Evolutionary conservation across 805 yeast species (phyloP), one percentile per base, ranked within the genome.

Genomic region (Candida ortonii): DNA sequence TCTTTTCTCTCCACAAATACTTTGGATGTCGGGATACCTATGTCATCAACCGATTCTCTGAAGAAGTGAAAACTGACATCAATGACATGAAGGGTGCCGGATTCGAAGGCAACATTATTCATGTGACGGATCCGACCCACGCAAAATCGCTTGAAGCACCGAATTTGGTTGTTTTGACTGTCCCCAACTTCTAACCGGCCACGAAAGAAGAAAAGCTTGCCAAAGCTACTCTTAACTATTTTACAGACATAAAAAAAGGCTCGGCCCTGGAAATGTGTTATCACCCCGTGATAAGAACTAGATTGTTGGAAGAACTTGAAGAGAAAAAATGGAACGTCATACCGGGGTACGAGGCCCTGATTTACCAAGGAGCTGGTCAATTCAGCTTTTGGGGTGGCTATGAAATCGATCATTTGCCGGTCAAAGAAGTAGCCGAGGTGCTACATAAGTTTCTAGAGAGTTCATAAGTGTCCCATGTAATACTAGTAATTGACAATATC

Each of bases 361-460:
- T 38, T 7, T 37, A 37, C 31, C 41, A 38, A 32, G 41, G 41
- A 18, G 36, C 36, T n/a, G 41, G 32, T 2, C 41, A 38, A 34
- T 38, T 34, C 22, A 23, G 33, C 18, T 29, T 29, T 28, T 38
- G 41, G 41, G 30, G 31, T 6, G 41, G 41, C 11, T 18, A 24
- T 19, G 18, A 28, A 11, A 17, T 33, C 19, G 34, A 33, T 16
- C 34, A 38, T 12, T 25, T 27, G 13, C 36, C 32, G 16, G 28
- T 31, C 8, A 28, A 21, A 13, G 28, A 23, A 7, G 37, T 34
- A 10, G 21, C 37, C 7, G 15, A 22, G 9, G 25, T 29, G 7
- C 30, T 38, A 12, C 36, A 30, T 24, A 22, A 33, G 18, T 22
- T 33, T 13, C 34, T 38, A 16, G 26, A 28, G 13, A 8, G 13